Conservation (phyloP, 495 filamentous ascomycete species). For the Trichocladium uniseriatum region DNA sequence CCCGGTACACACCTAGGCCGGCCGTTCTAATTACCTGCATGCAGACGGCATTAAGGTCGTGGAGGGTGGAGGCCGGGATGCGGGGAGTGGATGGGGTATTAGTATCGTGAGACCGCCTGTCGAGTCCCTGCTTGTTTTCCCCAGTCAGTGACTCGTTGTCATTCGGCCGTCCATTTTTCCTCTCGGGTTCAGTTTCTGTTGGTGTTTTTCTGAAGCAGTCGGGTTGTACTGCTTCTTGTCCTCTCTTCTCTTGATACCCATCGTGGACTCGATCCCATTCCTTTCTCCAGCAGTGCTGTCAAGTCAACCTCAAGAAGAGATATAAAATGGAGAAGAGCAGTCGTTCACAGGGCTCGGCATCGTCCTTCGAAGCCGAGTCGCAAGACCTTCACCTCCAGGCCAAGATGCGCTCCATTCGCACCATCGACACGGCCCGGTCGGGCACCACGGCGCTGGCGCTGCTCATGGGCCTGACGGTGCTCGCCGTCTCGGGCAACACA, state of each 20-base stretch:
- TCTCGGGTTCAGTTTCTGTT: constrained; percentile 4
- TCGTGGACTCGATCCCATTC: neutral
- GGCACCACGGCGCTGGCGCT: constrained; percentile 41
- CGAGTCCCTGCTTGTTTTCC: constrained; percentile 1
- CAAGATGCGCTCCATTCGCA: constrained; percentile 26
- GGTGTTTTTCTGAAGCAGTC: constrained; percentile 2
- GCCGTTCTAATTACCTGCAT: neutral
- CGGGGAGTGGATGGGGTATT: constrained; percentile 2
- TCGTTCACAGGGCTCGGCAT: constrained; percentile 14
- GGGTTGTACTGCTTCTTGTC: constrained; percentile 1
- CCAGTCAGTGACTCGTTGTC: neutral
- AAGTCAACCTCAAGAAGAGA: neutral
- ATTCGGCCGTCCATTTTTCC: neutral
- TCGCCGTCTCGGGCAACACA: constrained; percentile 41
- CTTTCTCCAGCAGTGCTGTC: constrained; percentile 5
- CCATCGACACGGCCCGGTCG: constrained; percentile 34
- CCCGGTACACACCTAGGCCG: neutral
- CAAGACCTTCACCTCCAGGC: constrained; percentile 28
- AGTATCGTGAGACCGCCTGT: constrained; percentile 8
- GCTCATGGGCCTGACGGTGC: constrained; percentile 38
- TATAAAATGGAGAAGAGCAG: constrained; percentile 19
- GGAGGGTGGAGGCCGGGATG: neutral
- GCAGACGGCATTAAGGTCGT: neutral
- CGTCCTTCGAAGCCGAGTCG: constrained; percentile 33
- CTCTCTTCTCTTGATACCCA: neutral